These are phyloP conservation scores for Populus hybrid DNA, from an alignment of 441 rosid species.

Conservation along the genomic window DNA sequence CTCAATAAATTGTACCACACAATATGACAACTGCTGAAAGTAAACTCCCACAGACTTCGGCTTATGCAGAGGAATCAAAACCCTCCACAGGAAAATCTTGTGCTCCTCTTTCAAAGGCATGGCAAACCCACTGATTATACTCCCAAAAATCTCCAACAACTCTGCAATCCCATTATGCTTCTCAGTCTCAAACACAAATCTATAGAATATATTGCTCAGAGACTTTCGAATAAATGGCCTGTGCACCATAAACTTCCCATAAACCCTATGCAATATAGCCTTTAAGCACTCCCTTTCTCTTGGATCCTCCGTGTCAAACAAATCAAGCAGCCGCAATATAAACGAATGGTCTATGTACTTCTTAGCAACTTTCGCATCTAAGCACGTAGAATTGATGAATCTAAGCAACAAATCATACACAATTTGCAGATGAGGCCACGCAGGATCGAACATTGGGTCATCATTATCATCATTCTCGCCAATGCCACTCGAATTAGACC, in stretches of 20 bases:
- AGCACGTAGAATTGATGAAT: slow-evolving; percentile 68
- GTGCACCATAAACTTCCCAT: slow-evolving; percentile 90
- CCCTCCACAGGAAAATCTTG: slow-evolving; percentile 75
- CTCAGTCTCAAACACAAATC: slow-evolving; percentile 76
- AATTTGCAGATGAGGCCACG: slow-evolving; percentile 88
- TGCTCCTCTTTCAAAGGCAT: slow-evolving; percentile 92
- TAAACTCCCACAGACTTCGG: slow-evolving; percentile 75
- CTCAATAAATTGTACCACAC: slow-evolving; percentile 71
- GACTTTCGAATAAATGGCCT: slow-evolving; percentile 81
- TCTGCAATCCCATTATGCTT: slow-evolving; percentile 80
- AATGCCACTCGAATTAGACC: slow-evolving; percentile 31
- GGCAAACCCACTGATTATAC: slow-evolving; percentile 80
- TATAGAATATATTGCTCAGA: slow-evolving; percentile 66
- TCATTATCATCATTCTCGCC: slow-evolving; percentile 60
- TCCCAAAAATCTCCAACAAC: slow-evolving; percentile 85
- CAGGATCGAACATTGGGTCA: slow-evolving; percentile 74
- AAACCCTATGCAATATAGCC: slow-evolving; percentile 67
- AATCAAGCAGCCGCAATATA: slow-evolving; percentile 71
- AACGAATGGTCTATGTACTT: slow-evolving; percentile 82
- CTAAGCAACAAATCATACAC: slow-evolving; percentile 79
- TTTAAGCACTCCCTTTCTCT: slow-evolving; percentile 37
- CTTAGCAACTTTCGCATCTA: slow-evolving; percentile 74
- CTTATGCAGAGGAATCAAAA: slow-evolving; percentile 81
- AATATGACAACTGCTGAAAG: slow-evolving; percentile 73
- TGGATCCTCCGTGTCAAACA: slow-evolving; percentile 79